A percentile compares a stretch with the other conserved stretches of the same genome.
These are phyloP conservation scores for Aspergillus cavernicola DNA, from an alignment of 495 filamentous ascomycete genomes.

Conservation along the genomic window DNA sequence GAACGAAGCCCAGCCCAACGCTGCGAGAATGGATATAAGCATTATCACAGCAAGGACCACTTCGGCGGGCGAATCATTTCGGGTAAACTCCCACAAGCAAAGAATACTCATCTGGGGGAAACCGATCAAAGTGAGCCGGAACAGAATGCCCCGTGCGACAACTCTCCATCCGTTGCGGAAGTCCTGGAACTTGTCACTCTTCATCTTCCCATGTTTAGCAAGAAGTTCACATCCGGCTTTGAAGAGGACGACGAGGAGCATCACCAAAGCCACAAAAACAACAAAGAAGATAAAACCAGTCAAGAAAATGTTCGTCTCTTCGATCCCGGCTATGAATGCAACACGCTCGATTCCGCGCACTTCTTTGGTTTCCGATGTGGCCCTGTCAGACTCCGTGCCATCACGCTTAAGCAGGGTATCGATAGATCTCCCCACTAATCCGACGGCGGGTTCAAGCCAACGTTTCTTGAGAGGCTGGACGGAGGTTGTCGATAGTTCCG, in stretches of 20 bases:
- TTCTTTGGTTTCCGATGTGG: slow-evolving; percentile 55
- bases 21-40: slow-evolving; percentile 73
- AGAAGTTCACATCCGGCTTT: slow-evolving; percentile 74
- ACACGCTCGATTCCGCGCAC: slow-evolving; percentile 88
- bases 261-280: slow-evolving; percentile 70
- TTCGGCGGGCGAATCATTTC: slow-evolving; percentile 80
- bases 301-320: slow-evolving; percentile 90
- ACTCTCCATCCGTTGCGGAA: slow-evolving; percentile 91
- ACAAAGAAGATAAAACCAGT: slow-evolving; percentile 90
- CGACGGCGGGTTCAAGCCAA: slow-evolving; percentile 42
- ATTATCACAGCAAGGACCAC: slow-evolving; percentile 87
- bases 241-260: slow-evolving; percentile 70
- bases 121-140: slow-evolving; percentile 84
- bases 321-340: slow-evolving; percentile 79
- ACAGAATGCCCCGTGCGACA: slow-evolving; percentile 87
- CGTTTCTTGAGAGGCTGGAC: slow-evolving; percentile 75
- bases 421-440: slow-evolving; percentile 43
- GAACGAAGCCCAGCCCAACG: slow-evolving; percentile 81
- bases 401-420: slow-evolving; percentile 48
- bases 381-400: slow-evolving; percentile 40
- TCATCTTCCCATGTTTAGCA: slow-evolving; percentile 71
- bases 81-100: slow-evolving; percentile 92
- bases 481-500: slow-evolving; percentile 68
- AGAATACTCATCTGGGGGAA: slow-evolving; percentile 90
- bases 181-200: slow-evolving; percentile 84